phyloP scores from a whole-genome alignment of 2,329 filamentous ascomycete genomes.

The Microsporum ferrugineum region DNA sequence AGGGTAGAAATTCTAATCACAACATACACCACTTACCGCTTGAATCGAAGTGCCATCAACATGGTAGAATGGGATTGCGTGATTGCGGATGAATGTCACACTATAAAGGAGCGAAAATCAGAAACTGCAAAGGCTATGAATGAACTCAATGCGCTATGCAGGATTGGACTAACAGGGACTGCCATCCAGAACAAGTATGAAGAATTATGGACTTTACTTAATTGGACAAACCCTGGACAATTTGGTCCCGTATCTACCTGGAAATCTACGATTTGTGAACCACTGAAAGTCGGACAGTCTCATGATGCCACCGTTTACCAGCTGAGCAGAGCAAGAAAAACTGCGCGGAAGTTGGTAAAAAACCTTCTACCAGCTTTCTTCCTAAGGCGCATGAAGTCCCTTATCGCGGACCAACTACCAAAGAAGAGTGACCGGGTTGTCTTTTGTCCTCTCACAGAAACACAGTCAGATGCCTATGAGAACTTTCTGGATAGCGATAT shows the following conservation, averaged over 20 bases:
- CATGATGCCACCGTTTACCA: conserved; percentile 80
- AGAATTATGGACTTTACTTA: conserved; percentile 88
- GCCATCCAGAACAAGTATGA: conserved; percentile 98
- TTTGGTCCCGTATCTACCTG: conserved; percentile 61
- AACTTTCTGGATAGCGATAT: conserved; percentile 64
- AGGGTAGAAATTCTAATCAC: conserved; percentile 85
- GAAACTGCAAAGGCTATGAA: conserved; percentile 79
- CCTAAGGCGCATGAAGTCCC: conserved; percentile 77
- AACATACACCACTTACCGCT: conserved; percentile 77
- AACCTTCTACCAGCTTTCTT: conserved; percentile 87
- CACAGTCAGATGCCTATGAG: conserved; percentile 72
- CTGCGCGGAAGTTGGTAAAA: conserved; percentile 70
- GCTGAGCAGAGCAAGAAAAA: conserved; percentile 67
- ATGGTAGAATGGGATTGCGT: conserved; percentile 85
- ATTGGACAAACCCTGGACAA: conserved; percentile 84
- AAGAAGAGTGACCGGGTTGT: conserved; percentile 92
- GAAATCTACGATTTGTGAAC: conserved; percentile 65
- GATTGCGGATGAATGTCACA: conserved; percentile 87
- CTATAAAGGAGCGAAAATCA: conserved; percentile 66
- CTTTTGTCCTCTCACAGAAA: conserved; percentile 79
- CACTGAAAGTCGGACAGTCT: conserved; percentile 76
- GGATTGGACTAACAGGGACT: conserved; percentile 87
- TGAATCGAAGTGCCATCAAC: conserved; percentile 67
- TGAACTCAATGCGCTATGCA: conserved; percentile 77
- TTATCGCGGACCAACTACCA: conserved; percentile 84